A percentile compares a stretch with the other conserved stretches of the same genome.
phyloP scores from a whole-genome alignment of 306 rosid genomes.

The Lathyrus aphaca region DNA sequence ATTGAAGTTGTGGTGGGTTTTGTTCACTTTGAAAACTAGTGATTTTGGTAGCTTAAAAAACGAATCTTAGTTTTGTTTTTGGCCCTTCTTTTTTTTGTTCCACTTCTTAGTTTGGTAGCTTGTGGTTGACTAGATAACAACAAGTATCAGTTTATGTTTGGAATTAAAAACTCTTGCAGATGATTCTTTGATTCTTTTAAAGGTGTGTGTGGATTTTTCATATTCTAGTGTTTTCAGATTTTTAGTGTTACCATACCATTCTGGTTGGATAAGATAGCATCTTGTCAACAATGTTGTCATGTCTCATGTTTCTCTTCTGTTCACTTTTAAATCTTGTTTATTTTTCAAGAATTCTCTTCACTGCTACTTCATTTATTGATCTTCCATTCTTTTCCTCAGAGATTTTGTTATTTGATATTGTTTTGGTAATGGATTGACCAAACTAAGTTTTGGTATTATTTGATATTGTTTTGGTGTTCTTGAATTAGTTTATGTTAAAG shows the following conservation, averaged over 20 bases:
- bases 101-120: slow-evolving; percentile 64
- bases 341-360: slow-evolving; percentile 45
- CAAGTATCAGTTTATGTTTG: slow-evolving; percentile 49
- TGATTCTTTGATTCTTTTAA: slow-evolving; percentile 66
- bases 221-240: slow-evolving; percentile 24
- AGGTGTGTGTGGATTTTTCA: slow-evolving; percentile 41
- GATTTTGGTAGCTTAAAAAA: slow-evolving; percentile 24
- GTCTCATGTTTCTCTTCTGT: slow-evolving; percentile 9
- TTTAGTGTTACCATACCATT: slow-evolving; percentile 33
- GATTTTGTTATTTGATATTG: too few species aligned
- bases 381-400: slow-evolving; percentile 31
- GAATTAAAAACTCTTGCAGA: slow-evolving; percentile 62
- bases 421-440: too few species aligned
- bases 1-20: slow-evolving; percentile 36
- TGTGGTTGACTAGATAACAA: slow-evolving; percentile 64
- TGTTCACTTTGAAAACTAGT: slow-evolving; percentile 14
- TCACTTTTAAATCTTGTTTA: slow-evolving; percentile 25
- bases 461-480: too few species aligned
- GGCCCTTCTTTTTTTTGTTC: slow-evolving; percentile 54
- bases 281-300: slow-evolving; percentile 44
- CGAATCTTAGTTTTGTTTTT: slow-evolving; percentile 61
- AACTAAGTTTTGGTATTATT: too few species aligned
- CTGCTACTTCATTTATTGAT: slow-evolving; percentile 31
- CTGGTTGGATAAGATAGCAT: slow-evolving; percentile 76
- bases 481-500: too few species aligned